Conservation (phyloP, 805 yeast genomes). For the Dipodascopsis uninucleata region DNA sequence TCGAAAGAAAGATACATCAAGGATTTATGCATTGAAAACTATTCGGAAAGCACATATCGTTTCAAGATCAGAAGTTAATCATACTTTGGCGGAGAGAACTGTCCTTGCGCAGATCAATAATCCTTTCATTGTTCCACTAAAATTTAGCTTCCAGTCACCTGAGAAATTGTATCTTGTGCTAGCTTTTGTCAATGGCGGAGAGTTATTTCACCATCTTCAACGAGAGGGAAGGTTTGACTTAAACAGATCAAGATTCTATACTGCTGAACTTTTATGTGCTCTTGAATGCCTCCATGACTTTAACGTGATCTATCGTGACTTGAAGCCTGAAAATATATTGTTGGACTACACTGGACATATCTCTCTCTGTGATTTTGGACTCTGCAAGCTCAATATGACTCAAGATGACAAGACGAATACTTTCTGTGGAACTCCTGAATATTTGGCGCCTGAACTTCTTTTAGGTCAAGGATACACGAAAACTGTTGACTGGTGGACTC, state of each 20-base stretch:
- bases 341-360: conserved; percentile 96
- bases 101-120: conserved; percentile 88
- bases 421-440: conserved; percentile 98
- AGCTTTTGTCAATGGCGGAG: conserved; percentile 96
- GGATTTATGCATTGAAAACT: conserved; percentile 90
- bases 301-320: conserved; percentile 90
- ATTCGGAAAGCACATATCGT: conserved; percentile 92
- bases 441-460: conserved; percentile 89
- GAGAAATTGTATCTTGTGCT: conserved; percentile 87
- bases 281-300: conserved; percentile 85
- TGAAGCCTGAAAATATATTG: conserved; percentile 93
- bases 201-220: conserved; percentile 89
- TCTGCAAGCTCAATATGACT: conserved; percentile 92
- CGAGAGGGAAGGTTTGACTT: conserved; percentile 83
- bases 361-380: conserved; percentile 94
- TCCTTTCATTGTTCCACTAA: conserved; percentile 94
- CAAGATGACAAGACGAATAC: conserved; percentile 54
- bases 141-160: conserved; percentile 95
- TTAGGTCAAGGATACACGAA: conserved; percentile 92
- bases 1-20: conserved; percentile 88
- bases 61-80: conserved; percentile 90
- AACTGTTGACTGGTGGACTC: conserved; percentile 98
- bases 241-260: conserved; percentile 86
- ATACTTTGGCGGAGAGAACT: conserved; percentile 93
- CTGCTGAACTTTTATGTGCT: conserved; percentile 90